Base-by-base conservation (phyloP, 192 early-diverging fungal genomes). In the Backusella luteola region DNA sequence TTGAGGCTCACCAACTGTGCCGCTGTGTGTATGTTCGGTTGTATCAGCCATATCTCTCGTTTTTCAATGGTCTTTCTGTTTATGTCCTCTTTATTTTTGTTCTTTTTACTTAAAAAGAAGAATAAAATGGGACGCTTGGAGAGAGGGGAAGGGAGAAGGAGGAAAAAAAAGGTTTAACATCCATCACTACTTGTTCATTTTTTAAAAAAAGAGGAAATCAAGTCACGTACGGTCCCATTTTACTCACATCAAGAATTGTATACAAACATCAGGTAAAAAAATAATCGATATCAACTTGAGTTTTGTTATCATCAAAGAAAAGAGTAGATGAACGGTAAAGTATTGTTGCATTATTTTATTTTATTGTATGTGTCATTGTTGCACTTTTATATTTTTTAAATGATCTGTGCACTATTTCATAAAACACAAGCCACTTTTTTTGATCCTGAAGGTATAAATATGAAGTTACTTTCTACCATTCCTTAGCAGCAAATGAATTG, bases 181-280 rank as follows among this genome's bases (percentile, higher is more conserved):
- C 9, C 56, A 63, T 63, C 56, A 63, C 3, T 19, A 26, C 9
- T 29, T 63, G 56, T 63, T 63, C 56, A 63, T 63, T 63, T 63
- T 63, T 63, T 63, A 26, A 63, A 63, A 63, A 63, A 63, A 63
- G 53, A 56, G 56, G 56, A 63, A 63, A 63, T 63, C 56, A 63
- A 63, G 56, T 63, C 56, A 63, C 56, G 21, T 29, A 29, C 56
- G 56, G 56, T 63, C 56, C 56, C 56, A 63, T 26, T 63, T 29
- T 63, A 29, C 53, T 56, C n/a, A 56, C n/a, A 15, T 44, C 14
- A 44, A 44, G 12, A 17, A 44, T 4, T 17, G 15, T 3, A 44
- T 56, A 56, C 1, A 21, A 56, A 56, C 23, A 23, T 21, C 15
- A 17, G 3, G 15, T 44, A 44, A 44, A 3, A 3, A 6, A 21